A percentile compares a stretch with the other conserved stretches of the same genome.
Conservation (phyloP, 345 rosid genomes). For the Linum usitatissimum region DNA sequence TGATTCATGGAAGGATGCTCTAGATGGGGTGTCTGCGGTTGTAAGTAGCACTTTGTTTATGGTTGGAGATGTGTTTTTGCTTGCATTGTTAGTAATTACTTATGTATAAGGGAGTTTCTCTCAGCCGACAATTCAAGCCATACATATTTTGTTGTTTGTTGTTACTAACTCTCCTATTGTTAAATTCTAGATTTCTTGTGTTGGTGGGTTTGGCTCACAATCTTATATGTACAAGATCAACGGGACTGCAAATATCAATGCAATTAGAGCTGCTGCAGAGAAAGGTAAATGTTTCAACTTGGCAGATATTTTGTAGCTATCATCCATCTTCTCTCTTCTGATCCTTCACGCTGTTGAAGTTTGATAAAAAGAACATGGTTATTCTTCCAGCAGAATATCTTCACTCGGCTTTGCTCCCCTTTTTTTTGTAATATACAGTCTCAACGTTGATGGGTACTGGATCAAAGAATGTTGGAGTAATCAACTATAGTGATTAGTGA, state of each 20-base stretch:
- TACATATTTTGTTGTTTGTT: constrained; percentile 1
- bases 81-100: background rate
- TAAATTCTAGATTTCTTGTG: constrained; percentile 65
- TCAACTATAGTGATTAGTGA: too few species aligned
- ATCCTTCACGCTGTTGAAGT: background rate
- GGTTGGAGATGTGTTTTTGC: background rate
- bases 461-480: too few species aligned
- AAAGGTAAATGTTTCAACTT: constrained; percentile 36
- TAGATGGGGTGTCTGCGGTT: constrained; percentile 72
- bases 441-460: background rate
- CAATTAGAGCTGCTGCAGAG: constrained; percentile 83
- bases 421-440: too few species aligned
- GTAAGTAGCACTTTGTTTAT: constrained; percentile 33
- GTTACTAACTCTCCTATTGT: constrained; percentile 14
- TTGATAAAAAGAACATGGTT: background rate
- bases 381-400: background rate
- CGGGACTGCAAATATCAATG: constrained; percentile 91
- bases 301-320: background rate
- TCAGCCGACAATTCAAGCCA: background rate
- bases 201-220: constrained; percentile 94
- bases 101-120: background rate
- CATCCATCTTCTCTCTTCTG: background rate
- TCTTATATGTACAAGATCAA: constrained; percentile 91
- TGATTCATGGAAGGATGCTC: constrained; percentile 73
- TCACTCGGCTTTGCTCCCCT: background rate